These are phyloP conservation scores for Barnettozyma botsteinii DNA, from an alignment of 805 yeast species.

Conservation along the genomic window DNA sequence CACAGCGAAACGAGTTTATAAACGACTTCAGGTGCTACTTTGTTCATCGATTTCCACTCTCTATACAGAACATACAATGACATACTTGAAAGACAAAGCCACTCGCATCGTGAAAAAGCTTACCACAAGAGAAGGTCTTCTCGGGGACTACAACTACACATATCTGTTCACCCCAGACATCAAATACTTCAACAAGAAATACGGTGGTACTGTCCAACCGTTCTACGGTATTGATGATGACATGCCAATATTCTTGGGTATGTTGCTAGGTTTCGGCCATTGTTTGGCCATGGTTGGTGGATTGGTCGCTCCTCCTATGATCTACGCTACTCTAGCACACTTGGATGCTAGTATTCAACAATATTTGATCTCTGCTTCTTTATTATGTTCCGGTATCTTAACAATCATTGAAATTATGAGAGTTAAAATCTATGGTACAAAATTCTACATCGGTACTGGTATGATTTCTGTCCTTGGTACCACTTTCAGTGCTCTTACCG, in stretches of 20 bases:
- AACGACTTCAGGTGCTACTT: no score
- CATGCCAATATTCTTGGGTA: constrained; percentile 75
- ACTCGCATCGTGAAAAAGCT: constrained; percentile 30
- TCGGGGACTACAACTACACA: constrained; percentile 85
- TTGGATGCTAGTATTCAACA: constrained; percentile 44
- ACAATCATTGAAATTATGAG: constrained; percentile 75
- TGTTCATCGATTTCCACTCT: no score
- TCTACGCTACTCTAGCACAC: constrained; percentile 61
- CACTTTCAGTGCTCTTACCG: constrained; percentile 80
- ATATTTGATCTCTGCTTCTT: constrained; percentile 63
- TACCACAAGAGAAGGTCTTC: constrained; percentile 71
- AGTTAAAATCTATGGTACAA: constrained; percentile 67
- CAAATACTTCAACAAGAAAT: constrained; percentile 50
- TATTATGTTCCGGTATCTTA: constrained; percentile 65
- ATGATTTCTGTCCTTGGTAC: constrained; percentile 87
- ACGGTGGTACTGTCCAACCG: constrained; percentile 54
- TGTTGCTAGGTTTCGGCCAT: constrained; percentile 81
- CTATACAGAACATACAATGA: no score
- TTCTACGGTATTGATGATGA: constrained; percentile 77
- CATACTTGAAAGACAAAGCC: no score
- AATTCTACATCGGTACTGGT: constrained; percentile 82
- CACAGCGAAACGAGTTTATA: no score
- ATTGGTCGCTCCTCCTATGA: constrained; percentile 74
- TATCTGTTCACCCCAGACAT: constrained; percentile 74
- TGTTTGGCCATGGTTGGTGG: constrained; percentile 93